Base-by-base conservation (phyloP, 306 rosid species). In the Trifolium pratense region DNA sequence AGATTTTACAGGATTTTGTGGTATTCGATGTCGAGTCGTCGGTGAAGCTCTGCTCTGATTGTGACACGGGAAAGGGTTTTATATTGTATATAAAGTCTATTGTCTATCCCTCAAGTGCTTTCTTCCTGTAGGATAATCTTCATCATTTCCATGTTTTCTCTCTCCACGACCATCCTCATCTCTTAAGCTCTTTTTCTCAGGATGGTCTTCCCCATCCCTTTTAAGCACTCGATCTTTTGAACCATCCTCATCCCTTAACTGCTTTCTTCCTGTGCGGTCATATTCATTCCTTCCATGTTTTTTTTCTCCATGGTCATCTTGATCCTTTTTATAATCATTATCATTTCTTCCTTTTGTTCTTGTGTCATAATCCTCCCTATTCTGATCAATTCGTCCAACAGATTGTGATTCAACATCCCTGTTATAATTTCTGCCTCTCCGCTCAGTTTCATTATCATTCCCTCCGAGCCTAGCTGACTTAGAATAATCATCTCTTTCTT, bases 351-450 rank as follows among this genome's bases (percentile, higher is more conserved):
- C 49, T 5, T 74, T 87, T 79, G 79, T 77, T 71, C 74, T 74
- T 63, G 80, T 23, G 25, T 75, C 74, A 57, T 48, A 37, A 49
- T 69, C 86, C 73, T 80, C 74, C 37, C 46, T 52, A 75, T 49
- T 64, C 57, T 16, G 81, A 77, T 64, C 79, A 59, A 25, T 65
- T 42, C 48, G 83, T 18, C 72, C 74, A 61, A 56, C 43, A 32
- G 34, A 16, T 20, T 21, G 81, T 49, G 82, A 62, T 57, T 82
- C 92, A 26, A 68, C 71, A 66, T 76, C 83, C 75, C 68, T 84
- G 23, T 43, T 78, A 69, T 82, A 42, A 67, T 7, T 63, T 78
- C 81, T 73, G 31, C 80, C 79, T 71, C 76, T 76, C 17, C 13
- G 83, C 49, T 82, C 76, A 70, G 77, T 49, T 48, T 68, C 73